phyloP scores from a whole-genome alignment of 148 eudicot species.

The Linanthus parryae region DNA sequence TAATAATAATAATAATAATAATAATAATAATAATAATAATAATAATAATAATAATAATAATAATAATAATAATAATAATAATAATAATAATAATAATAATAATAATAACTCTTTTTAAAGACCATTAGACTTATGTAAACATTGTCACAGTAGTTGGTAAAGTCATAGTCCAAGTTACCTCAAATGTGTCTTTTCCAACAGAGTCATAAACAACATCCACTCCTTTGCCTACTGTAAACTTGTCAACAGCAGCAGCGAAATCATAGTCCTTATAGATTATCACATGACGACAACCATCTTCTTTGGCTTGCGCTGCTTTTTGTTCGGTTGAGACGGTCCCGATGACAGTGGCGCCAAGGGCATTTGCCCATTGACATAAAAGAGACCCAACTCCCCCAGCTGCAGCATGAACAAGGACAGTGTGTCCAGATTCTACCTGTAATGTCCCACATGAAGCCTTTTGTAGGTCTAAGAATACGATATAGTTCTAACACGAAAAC shows the following conservation, averaged over 20 bases:
- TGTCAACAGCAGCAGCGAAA: constrained; percentile 65
- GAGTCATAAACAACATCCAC: constrained; percentile 90
- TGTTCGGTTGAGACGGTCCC: constrained; percentile 80
- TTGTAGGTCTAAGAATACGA: no score
- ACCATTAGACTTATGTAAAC: no score
- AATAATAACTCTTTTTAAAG: no score
- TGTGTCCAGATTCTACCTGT: constrained; percentile 82
- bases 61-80: no score
- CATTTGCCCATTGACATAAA: constrained; percentile 85
- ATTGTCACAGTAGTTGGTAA: no score
- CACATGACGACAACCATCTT: constrained; percentile 82
- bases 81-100: no score
- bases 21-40: no score
- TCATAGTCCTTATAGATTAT: constrained; percentile 69
- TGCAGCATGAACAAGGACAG: constrained; percentile 74
- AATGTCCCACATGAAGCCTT: no score
- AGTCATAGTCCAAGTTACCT: no score
- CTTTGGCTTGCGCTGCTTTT: constrained; percentile 79
- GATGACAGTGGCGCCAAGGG: constrained; percentile 78
- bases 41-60: no score
- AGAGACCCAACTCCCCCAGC: constrained; percentile 88
- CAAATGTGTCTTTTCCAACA: constrained; percentile 80
- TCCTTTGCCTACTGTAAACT: constrained; percentile 76
- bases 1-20: no score
- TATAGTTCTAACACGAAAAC: no score